Evolutionary conservation across 805 yeast genomes (phyloP).

Genomic region (Lachancea thermotolerans): DNA sequence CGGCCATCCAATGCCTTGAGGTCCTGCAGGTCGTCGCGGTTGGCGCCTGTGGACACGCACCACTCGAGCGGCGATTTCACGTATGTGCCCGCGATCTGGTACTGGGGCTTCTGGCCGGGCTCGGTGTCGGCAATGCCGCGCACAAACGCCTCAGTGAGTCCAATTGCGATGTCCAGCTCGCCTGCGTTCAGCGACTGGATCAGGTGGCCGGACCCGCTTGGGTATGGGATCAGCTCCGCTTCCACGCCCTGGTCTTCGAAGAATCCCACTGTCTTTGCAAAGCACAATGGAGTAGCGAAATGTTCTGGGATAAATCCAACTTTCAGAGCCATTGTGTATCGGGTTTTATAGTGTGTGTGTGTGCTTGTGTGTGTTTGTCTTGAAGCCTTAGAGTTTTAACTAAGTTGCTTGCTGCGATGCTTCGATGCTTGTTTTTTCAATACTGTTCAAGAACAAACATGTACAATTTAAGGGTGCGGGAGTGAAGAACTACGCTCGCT

Average conservation of each 20-base stretch:
- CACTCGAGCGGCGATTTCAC: constrained; percentile 83
- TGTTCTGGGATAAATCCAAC: constrained; percentile 91
- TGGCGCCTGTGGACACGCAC: constrained; percentile 76
- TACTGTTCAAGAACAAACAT: no score
- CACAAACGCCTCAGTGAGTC: constrained; percentile 86
- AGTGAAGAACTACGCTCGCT: no score
- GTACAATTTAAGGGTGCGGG: no score
- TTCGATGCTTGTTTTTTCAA: no score
- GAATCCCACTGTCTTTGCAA: constrained; percentile 57
- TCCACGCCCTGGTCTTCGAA: constrained; percentile 44
- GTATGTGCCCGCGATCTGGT: constrained; percentile 71
- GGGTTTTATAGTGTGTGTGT: not conserved
- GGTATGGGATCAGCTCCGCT: constrained; percentile 59
- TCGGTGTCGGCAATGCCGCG: constrained; percentile 73
- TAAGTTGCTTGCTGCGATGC: no score
- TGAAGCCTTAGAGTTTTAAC: no score
- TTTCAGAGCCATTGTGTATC: constrained; percentile 30
- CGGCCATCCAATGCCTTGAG: constrained; percentile 51
- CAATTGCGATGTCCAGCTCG: constrained; percentile 74
- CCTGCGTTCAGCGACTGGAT: constrained; percentile 61
- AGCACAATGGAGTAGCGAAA: constrained; percentile 77
- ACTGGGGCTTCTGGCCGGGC: constrained; percentile 35
- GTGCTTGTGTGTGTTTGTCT: not conserved
- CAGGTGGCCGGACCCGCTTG: constrained; percentile 85
- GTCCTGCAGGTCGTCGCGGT: constrained; percentile 48